phyloP scores from a whole-genome alignment of 83 land plant genomes.

The Picea abies region DNA sequence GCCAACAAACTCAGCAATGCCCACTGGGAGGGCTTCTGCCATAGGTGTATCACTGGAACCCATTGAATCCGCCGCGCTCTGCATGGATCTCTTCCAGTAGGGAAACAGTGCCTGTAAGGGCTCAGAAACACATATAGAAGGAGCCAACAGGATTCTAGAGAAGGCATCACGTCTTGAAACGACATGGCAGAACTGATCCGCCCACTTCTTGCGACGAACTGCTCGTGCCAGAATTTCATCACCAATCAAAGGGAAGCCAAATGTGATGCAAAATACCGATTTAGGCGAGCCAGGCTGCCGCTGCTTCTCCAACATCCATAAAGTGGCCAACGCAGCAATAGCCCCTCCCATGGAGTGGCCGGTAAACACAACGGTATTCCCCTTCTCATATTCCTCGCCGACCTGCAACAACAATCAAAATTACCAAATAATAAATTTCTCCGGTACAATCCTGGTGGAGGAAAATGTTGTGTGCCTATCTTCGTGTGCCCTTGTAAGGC shows the following conservation, averaged over 20 bases:
- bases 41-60: not conserved
- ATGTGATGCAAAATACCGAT: conserved; percentile 48
- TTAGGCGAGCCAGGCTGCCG: no score
- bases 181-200: conserved; percentile 47
- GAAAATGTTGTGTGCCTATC: no score
- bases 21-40: not conserved
- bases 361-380: no score
- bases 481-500: no score
- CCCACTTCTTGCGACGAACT: conserved; percentile 47
- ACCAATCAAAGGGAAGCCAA: conserved; percentile 62
- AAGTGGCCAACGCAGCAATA: no score
- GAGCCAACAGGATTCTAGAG: conserved; percentile 47
- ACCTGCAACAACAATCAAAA: no score
- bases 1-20: conserved; percentile 8
- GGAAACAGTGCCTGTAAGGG: conserved; percentile 26
- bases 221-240: conserved; percentile 45
- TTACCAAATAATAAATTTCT: no score
- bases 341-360: no score
- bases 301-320: no score
- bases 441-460: no score
- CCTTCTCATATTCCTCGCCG: no score
- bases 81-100: conserved; percentile 11
- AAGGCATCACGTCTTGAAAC: conserved; percentile 39
- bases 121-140: conserved; percentile 25
- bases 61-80: not conserved